Conservation (phyloP, 352 stramenopile species). For the Globisporangium iwayamae region DNA sequence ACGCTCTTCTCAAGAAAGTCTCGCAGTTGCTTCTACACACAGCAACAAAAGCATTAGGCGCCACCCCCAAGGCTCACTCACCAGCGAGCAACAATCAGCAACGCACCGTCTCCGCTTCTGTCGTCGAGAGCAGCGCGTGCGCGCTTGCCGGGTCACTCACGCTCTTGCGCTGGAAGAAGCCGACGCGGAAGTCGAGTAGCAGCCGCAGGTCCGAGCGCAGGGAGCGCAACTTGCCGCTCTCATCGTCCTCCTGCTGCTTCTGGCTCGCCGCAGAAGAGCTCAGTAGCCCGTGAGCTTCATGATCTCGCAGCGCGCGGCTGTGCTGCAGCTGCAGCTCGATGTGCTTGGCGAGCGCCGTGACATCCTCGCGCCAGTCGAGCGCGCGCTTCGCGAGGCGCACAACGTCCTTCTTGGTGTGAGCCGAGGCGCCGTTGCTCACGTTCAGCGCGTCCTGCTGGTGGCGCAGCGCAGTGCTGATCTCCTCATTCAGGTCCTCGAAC, state of each 20-base stretch:
- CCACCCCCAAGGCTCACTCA: background rate
- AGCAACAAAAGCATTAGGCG: background rate
- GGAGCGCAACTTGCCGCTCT: constrained; percentile 43
- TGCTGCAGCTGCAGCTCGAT: constrained; percentile 72
- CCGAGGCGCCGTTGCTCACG: constrained; percentile 4
- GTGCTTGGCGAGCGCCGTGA: constrained; percentile 63
- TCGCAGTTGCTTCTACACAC: constrained; percentile 43
- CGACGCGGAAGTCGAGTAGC: constrained; percentile 60
- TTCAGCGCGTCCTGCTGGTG: constrained; percentile 43
- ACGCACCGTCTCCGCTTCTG: constrained; percentile 42
- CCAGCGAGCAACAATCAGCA: background rate
- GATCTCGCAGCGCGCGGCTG: constrained; percentile 53
- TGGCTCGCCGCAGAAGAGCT: constrained; percentile 32
- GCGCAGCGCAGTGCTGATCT: constrained; percentile 47
- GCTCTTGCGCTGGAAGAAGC: constrained; percentile 25
- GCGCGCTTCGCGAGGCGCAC: constrained; percentile 48
- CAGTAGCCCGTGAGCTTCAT: constrained; percentile 52
- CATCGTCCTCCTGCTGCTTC: constrained; percentile 45
- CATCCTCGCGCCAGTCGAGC: constrained; percentile 69
- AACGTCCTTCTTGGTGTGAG: constrained; percentile 36
- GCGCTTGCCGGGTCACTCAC: constrained; percentile 16
- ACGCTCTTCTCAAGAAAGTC: constrained; percentile 54
- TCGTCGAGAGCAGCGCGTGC: constrained; percentile 9
- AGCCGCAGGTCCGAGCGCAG: constrained; percentile 60
- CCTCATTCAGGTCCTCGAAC: constrained; percentile 70